These are phyloP conservation scores for Aspergillus cristatus DNA, from an alignment of 495 filamentous ascomycete genomes.

Conservation along the genomic window DNA sequence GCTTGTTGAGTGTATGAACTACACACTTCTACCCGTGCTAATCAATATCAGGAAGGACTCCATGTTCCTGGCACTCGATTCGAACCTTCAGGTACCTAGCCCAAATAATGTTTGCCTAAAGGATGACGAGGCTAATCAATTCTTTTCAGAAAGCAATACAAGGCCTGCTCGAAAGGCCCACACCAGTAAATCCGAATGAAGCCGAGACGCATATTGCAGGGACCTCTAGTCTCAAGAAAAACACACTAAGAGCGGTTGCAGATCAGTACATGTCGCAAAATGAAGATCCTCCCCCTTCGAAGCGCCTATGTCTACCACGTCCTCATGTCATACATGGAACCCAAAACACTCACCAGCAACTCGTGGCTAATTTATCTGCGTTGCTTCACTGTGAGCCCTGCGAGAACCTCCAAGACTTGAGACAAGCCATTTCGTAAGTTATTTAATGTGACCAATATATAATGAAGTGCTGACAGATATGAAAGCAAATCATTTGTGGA, in stretches of 20 bases:
- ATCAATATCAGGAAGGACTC: slow-evolving; percentile 11
- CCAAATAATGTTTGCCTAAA: background rate
- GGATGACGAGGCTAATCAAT: slow-evolving; percentile 11
- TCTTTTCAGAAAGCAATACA: slow-evolving; percentile 16
- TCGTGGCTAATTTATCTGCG: slow-evolving; percentile 11
- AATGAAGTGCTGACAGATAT: background rate
- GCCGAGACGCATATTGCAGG: background rate
- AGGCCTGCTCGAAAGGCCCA: slow-evolving; percentile 4
- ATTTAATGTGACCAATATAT: background rate
- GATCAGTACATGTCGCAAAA: background rate
- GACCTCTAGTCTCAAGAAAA: background rate
- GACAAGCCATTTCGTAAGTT: slow-evolving; percentile 24
- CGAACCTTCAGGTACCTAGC: slow-evolving; percentile 21
- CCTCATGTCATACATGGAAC: background rate
- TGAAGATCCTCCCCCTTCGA: slow-evolving; percentile 12
- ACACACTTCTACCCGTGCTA: slow-evolving; percentile 19
- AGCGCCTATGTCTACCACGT: slow-evolving; percentile 18
- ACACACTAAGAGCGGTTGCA: background rate
- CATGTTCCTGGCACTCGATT: slow-evolving; percentile 11
- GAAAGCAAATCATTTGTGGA: slow-evolving; percentile 16
- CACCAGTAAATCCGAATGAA: background rate
- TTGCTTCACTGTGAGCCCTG: slow-evolving; percentile 11
- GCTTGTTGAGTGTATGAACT: slow-evolving; percentile 8
- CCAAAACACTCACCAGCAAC: slow-evolving; percentile 9
- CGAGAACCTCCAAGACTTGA: slow-evolving; percentile 16